Base-by-base conservation (phyloP, 2,329 filamentous ascomycete species). In the Phoma herbarum region DNA sequence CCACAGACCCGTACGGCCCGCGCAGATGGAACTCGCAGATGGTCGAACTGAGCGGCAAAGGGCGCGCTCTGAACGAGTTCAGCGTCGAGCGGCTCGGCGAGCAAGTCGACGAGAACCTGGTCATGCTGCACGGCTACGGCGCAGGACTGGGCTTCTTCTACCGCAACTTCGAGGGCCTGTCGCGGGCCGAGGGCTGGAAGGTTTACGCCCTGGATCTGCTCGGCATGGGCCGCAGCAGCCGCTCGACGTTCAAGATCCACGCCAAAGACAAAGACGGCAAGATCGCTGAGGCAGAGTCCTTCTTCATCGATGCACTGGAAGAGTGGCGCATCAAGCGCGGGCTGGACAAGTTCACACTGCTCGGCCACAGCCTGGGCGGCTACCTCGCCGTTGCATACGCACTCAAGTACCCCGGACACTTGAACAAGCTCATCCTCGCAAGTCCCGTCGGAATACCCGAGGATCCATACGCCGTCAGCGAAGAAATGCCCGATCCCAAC, bases 111-210 rank as follows among this genome's bases (percentile, higher is more conserved):
- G 89, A 98, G 72, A 95, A 92, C 42, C 83, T 99, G 16, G 94
- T 99, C 43, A 96, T 99, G 87, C 82, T 99, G 4, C 95, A 99
- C 75, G 95, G 95, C 61, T 99, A 99, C 77, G 95, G 95, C 45
- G 95, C 95, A 2, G 95, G 95, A 0, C 84, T 99, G 0, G 95
- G 94, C 22, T 98, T 99, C 79, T 99, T 96, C 83, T 99, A 97
- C 83, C 94, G 95, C 80, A 99, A 99, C 75, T 97, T 96, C 60
- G 95, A 99, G 77, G 88, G 89, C 6, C 80, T 99, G 31, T 93
- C 90, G 44, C 88, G 93, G 18, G 80, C 88, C 1, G 82, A 85
- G 26, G 93, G 93, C 26, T 96, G 95, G 88, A 93, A 92, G 71
- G 80, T 99, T 18, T 98, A 95, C 74, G 92, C 94, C 1, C 82